Percentiles rank a stretch among this genome's conserved stretches.
phyloP scores from a whole-genome alignment of 768 basidiomycete species.

The Gelatoporia subvermispora region DNA sequence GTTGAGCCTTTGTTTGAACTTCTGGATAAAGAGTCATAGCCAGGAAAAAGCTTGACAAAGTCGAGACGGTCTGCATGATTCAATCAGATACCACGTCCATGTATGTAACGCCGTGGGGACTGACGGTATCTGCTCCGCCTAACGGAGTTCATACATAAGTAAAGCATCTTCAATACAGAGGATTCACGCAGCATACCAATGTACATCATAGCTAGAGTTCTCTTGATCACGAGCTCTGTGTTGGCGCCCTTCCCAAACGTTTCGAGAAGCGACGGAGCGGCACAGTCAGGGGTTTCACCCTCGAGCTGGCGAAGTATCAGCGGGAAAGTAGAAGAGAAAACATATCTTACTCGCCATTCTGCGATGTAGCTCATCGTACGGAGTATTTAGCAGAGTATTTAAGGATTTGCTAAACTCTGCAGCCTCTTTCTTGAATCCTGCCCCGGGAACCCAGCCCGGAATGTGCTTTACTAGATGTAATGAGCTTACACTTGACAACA shows the following conservation, averaged over 20 bases:
- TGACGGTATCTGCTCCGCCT: conserved; percentile 15
- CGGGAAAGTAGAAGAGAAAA: background rate
- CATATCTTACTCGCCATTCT: conserved; percentile 9
- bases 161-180: no score
- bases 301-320: background rate
- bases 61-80: conserved; percentile 13
- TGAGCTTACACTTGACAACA: background rate
- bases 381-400: conserved; percentile 14
- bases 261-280: no score
- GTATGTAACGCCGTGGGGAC: background rate
- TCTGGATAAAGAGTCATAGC: conserved; percentile 29
- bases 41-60: conserved; percentile 24
- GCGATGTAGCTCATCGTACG: conserved; percentile 18
- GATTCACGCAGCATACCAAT: no score
- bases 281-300: no score
- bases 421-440: conserved; percentile 13
- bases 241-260: no score
- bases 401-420: conserved; percentile 2
- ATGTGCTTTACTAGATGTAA: conserved; percentile 13
- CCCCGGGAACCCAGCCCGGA: conserved; percentile 17
- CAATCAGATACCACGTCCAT: no score
- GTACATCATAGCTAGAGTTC: no score
- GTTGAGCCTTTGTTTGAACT: conserved; percentile 28
- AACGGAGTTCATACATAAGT: no score
- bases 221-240: no score